phyloP scores from a whole-genome alignment of 129 eudicot species.

The Chrysanthemum seticuspe region DNA sequence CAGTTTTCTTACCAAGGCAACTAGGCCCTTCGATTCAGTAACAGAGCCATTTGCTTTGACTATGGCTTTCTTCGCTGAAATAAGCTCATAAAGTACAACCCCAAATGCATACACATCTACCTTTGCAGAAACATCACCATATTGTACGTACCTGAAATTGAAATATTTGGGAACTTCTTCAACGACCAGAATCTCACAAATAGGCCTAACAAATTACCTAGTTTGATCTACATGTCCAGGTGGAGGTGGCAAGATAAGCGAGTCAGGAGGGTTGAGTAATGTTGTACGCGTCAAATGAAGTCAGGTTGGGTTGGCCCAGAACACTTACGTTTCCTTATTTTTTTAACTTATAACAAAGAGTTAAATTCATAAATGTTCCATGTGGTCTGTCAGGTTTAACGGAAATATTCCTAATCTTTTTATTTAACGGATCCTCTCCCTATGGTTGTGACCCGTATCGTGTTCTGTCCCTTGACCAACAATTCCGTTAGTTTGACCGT shows the following conservation, averaged over 20 bases:
- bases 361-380: too few relatives aligned
- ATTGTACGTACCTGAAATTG: conserved; percentile 73
- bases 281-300: neutral
- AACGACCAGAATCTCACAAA: neutral
- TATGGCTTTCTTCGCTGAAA: conserved; percentile 91
- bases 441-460: too few relatives aligned
- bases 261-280: neutral
- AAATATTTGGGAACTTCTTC: conserved; percentile 12
- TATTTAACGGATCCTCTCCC: too few relatives aligned
- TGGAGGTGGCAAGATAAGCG: neutral
- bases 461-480: too few relatives aligned
- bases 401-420: too few relatives aligned
- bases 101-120: conserved; percentile 96
- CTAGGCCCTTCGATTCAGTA: conserved; percentile 73
- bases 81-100: conserved; percentile 88
- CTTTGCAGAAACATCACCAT: conserved; percentile 83
- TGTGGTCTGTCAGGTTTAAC: too few relatives aligned
- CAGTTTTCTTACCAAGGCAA: conserved; percentile 55
- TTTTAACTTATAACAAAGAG: too few relatives aligned
- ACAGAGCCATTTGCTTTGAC: conserved; percentile 51
- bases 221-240: neutral
- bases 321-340: neutral
- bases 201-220: neutral
- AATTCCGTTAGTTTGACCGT: too few relatives aligned
- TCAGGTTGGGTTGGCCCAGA: neutral